Conservation (phyloP, 1,284 basidiomycete species). For the Exobasidium rhododendri region DNA sequence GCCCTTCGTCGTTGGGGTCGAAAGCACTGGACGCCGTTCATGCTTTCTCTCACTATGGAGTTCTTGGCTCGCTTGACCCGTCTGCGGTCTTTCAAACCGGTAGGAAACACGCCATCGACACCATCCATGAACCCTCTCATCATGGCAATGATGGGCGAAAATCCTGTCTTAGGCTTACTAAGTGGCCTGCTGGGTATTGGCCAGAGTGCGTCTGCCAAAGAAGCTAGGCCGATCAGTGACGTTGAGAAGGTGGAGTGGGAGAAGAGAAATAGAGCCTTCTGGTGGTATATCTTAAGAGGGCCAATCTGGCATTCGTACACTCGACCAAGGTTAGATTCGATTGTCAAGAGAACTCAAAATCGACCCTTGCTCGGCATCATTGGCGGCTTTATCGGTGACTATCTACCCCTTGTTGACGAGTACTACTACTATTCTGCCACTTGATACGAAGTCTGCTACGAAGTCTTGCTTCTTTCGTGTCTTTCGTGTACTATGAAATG, state of each 20-base stretch:
- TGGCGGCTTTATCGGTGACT: constrained; percentile 75
- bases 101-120: background rate
- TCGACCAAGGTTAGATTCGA: constrained; percentile 67
- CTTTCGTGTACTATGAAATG: too few relatives aligned
- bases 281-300: constrained; percentile 82
- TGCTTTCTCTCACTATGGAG: constrained; percentile 40
- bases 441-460: too few relatives aligned
- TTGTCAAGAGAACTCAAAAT: constrained; percentile 63
- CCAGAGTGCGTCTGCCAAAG: constrained; percentile 20
- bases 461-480: constrained; percentile 9
- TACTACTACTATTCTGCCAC: constrained; percentile 72
- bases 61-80: constrained; percentile 37
- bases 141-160: constrained; percentile 42
- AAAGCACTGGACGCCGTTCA: constrained; percentile 32
- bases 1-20: constrained; percentile 42
- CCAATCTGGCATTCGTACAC: constrained; percentile 85
- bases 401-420: constrained; percentile 88
- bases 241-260: constrained; percentile 67
- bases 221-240: constrained; percentile 42
- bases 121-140: constrained; percentile 31
- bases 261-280: constrained; percentile 71
- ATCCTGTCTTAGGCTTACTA: constrained; percentile 41
- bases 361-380: constrained; percentile 73
- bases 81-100: constrained; percentile 23
- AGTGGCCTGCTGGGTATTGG: constrained; percentile 29